A percentile compares a stretch with the other conserved stretches of the same genome.
Evolutionary conservation across 345 rosid species (phyloP).

Genomic region (Citrus glauca): DNA sequence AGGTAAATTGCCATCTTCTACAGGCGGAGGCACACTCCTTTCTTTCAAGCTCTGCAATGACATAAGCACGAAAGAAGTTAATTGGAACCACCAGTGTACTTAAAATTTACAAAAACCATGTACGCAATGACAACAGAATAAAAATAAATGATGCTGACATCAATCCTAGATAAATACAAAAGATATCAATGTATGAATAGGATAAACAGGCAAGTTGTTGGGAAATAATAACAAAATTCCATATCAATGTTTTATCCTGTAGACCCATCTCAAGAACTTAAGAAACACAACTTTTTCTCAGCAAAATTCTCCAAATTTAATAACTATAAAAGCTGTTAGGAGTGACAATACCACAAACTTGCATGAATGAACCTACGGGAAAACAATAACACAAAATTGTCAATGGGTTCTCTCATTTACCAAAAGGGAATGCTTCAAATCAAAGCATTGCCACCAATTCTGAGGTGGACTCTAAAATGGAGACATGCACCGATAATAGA

Average conservation of each 20-base stretch:
- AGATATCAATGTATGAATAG: neutral
- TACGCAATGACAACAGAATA: neutral
- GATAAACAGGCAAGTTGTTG: neutral
- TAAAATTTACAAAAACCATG: neutral
- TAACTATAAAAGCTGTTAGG: neutral
- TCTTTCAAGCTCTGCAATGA: slow-evolving; percentile 49
- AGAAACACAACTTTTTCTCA: neutral
- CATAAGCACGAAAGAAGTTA: neutral
- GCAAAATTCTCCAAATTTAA: neutral
- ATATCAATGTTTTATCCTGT: neutral
- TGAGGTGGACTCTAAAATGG: no score
- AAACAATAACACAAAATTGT: neutral
- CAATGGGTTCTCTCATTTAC: no score
- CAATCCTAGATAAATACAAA: neutral
- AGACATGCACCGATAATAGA: neutral
- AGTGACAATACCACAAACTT: neutral
- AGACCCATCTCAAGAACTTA: neutral
- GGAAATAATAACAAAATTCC: neutral
- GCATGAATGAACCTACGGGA: neutral
- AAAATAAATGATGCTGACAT: neutral
- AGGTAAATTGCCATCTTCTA: slow-evolving; percentile 28
- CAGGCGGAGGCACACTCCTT: slow-evolving; percentile 24
- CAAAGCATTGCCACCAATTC: neutral
- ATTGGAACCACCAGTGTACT: neutral
- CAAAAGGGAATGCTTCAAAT: no score